Evolutionary conservation across 768 basidiomycete species (phyloP), one percentile per base, ranked within the genome.

Genomic region (Boletus bicolor): DNA sequence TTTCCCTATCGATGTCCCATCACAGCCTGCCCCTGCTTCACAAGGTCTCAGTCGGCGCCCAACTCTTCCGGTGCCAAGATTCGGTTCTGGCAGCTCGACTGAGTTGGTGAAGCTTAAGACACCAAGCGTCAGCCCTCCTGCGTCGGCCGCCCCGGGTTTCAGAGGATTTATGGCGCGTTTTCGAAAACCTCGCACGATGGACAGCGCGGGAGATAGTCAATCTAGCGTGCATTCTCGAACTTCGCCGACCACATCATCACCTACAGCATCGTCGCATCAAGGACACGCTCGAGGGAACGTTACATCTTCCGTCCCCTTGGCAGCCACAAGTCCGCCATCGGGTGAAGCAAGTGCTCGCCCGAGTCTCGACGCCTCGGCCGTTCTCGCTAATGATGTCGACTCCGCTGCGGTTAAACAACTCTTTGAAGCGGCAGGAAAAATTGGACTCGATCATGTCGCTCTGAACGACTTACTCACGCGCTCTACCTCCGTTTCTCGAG

Each of bases 151-250:
- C 19, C 90, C 90, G 35, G 86, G 89, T 21, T 65, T 92, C 26
- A 89, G 83, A 69, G 86, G 89, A 14, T 86, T 93, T 70, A 91
- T 93, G 82, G 82, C 89, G 30, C 83, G 87, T 32, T 89, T 92
- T 68, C 80, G 88, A 37, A 75, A 62, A 54, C 66, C 72, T 37
- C 72, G 73, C 44, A 59, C 68, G 24, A 28, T 57, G 41, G 71
- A 73, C 47, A 57, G 57, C 24, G 10, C 55, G 26, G 68, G 60
- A 36, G 64, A 69, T 60, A 63, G 72, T 36, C 63, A 63, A 47
- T 73, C 70, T 7, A 73, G 70, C 42, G 53, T 64, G 44, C 62
- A 68, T 57, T 69, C 67, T 35, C 59, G 64, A 53, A 63, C 62
- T 21, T 67, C 73, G 35, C 72, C 71, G 26, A 68, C 71, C 28